phyloP scores from a whole-genome alignment of 1,284 basidiomycete genomes.

The Coniferiporia sulphurascens region DNA sequence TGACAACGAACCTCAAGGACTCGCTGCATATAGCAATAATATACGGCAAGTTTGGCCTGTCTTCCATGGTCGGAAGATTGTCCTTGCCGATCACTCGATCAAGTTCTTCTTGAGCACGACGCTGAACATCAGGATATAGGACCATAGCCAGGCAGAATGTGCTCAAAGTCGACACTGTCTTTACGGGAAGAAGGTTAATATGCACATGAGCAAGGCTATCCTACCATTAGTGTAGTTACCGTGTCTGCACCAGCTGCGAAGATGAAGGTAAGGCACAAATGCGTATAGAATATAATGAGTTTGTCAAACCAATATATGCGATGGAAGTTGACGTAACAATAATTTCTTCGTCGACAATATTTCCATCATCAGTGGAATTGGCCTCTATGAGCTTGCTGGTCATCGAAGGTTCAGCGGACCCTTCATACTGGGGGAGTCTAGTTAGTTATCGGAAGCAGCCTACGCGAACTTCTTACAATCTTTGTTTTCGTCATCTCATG shows the following conservation, averaged over 20 bases:
- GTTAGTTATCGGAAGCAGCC: too few relatives aligned
- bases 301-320: background rate
- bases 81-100: slow-evolving; percentile 56
- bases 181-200: background rate
- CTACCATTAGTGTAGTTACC: too few relatives aligned
- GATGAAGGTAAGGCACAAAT: too few relatives aligned
- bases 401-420: slow-evolving; percentile 11
- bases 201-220: too few relatives aligned
- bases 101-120: slow-evolving; percentile 56
- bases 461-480: too few relatives aligned
- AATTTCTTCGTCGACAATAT: slow-evolving; percentile 3
- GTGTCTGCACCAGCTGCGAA: too few relatives aligned
- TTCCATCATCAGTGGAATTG: slow-evolving; percentile 1
- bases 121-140: slow-evolving; percentile 44
- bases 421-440: too few relatives aligned
- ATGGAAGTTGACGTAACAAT: slow-evolving; percentile 9
- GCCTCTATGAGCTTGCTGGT: slow-evolving; percentile 11
- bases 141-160: slow-evolving; percentile 40
- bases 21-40: slow-evolving; percentile 57
- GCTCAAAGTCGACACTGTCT: background rate
- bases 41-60: slow-evolving; percentile 56
- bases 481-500: background rate
- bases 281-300: too few relatives aligned
- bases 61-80: slow-evolving; percentile 55
- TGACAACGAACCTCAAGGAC: slow-evolving; percentile 43